Evolutionary conservation across 2,329 filamentous ascomycete genomes (phyloP).

Genomic region (Didymella lethalis): DNA sequence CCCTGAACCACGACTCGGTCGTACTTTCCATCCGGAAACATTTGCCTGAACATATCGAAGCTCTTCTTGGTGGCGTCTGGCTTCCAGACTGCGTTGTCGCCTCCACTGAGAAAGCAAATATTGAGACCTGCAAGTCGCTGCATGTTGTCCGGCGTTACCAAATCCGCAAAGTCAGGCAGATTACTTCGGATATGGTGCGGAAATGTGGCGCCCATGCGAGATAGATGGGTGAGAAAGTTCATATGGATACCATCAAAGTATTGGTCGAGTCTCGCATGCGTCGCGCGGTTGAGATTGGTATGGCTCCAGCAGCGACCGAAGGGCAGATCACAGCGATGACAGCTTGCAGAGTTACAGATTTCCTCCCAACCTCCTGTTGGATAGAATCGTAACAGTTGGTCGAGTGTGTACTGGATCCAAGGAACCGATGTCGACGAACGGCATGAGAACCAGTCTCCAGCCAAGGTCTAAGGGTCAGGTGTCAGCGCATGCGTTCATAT

Average conservation of each 20-base stretch:
- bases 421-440: conserved; percentile 12
- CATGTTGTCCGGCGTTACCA: conserved; percentile 20
- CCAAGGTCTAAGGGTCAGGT: background rate
- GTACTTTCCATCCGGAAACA: conserved; percentile 61
- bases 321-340: conserved; percentile 66
- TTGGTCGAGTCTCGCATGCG: conserved; percentile 55
- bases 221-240: conserved; percentile 64
- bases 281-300: conserved; percentile 69
- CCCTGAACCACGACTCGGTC: conserved; percentile 61
- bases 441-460: conserved; percentile 25
- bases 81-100: conserved; percentile 62
- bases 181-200: conserved; percentile 21
- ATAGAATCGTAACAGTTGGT: conserved; percentile 65
- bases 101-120: conserved; percentile 27
- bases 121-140: conserved; percentile 21
- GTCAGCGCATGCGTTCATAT: background rate
- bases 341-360: conserved; percentile 68
- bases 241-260: conserved; percentile 71
- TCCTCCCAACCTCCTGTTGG: conserved; percentile 61
- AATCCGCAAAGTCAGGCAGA: conserved; percentile 7
- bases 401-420: conserved; percentile 25
- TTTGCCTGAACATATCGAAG: conserved; percentile 62
- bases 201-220: conserved; percentile 58
- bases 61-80: conserved; percentile 63
- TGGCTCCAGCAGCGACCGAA: conserved; percentile 71